Evolutionary conservation across 257 asterid species (phyloP).

Genomic region (Fraxinus americana): DNA sequence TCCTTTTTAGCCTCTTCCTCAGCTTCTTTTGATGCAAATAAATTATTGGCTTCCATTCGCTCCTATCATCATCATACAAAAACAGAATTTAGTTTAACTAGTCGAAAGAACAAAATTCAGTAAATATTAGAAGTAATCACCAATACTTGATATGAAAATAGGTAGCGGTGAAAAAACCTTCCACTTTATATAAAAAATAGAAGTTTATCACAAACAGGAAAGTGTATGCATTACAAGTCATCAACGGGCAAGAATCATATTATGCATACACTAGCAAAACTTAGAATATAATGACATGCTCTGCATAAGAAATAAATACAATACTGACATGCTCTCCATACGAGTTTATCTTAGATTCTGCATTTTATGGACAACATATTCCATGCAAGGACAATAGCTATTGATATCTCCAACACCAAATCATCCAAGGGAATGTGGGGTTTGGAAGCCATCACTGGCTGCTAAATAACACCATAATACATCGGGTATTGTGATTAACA

Average conservation of each 20-base stretch:
- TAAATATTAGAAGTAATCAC: constrained; percentile 4
- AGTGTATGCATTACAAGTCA: not conserved
- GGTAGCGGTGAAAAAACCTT: constrained; percentile 10
- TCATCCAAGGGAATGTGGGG: not conserved
- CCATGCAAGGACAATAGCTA: not conserved
- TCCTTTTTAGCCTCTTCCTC: constrained; percentile 86
- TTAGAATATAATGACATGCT: not conserved
- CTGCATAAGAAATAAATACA: not conserved
- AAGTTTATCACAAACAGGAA: constrained; percentile 5
- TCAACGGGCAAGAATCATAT: not conserved
- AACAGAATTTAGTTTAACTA: constrained; percentile 15
- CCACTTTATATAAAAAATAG: not conserved
- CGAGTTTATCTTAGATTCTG: not conserved
- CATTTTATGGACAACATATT: not conserved
- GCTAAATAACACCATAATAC: not conserved
- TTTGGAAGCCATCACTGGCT: not conserved
- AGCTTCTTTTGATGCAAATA: constrained; percentile 91
- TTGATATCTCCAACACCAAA: not conserved
- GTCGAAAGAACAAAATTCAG: constrained; percentile 1
- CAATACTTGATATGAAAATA: not conserved
- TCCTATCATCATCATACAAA: constrained; percentile 51
- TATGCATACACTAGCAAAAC: not conserved
- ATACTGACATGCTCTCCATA: not conserved
- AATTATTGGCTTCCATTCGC: constrained; percentile 77
- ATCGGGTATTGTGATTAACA: not conserved